These are phyloP conservation scores for Cutaneotrichosporon arboriforme DNA, from an alignment of 1,284 basidiomycete genomes.

Conservation along the genomic window DNA sequence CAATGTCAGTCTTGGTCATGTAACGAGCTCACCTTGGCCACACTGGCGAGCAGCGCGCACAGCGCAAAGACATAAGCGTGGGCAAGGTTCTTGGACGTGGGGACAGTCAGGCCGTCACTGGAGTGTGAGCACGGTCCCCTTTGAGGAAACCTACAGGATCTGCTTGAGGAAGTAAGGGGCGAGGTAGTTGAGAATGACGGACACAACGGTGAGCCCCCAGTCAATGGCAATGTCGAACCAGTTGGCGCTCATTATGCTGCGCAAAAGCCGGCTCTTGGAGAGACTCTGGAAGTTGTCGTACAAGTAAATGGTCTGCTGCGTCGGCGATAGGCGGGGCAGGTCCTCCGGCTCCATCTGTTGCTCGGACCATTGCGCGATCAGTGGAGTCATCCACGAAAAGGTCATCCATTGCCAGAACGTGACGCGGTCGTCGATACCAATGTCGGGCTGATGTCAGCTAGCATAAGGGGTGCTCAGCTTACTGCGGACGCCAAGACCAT, in stretches of 20 bases:
- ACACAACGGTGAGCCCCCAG: conserved; percentile 58
- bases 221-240: conserved; percentile 68
- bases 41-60: conserved; percentile 58
- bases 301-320: conserved; percentile 61
- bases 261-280: conserved; percentile 54
- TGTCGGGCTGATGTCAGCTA: not conserved
- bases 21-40: conserved; percentile 53
- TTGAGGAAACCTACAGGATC: conserved; percentile 36
- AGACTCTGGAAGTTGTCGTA: conserved; percentile 55
- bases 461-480: conserved; percentile 6
- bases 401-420: conserved; percentile 71
- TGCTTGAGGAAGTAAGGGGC: conserved; percentile 47
- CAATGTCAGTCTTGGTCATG: not conserved
- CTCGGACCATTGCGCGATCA: conserved; percentile 58
- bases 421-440: conserved; percentile 58
- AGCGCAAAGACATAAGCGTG: conserved; percentile 66
- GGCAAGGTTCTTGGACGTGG: not conserved
- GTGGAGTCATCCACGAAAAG: conserved; percentile 67
- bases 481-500: conserved; percentile 31
- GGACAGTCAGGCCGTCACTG: not conserved
- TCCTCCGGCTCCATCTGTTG: conserved; percentile 63
- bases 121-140: not conserved
- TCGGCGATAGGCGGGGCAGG: conserved; percentile 65
- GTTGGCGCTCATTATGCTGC: conserved; percentile 62
- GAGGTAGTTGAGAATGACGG: conserved; percentile 63